phyloP scores from a whole-genome alignment of 495 filamentous ascomycete genomes.

The Aspergillus wentii region DNA sequence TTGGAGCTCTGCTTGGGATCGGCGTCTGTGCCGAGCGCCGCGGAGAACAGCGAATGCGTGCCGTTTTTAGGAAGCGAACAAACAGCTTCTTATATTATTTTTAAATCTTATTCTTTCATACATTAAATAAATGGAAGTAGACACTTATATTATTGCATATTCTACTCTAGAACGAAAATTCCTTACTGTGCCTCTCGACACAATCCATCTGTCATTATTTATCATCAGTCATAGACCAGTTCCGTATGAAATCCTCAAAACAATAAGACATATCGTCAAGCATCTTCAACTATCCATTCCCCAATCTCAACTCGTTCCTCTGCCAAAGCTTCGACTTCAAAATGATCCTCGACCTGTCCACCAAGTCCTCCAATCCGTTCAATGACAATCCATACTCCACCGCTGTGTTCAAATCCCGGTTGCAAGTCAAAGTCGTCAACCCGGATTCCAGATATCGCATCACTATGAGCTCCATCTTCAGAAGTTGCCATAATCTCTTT shows the following conservation, averaged over 20 bases:
- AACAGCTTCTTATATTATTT: too few relatives aligned
- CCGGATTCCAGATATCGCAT: constrained; percentile 62
- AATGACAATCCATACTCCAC: constrained; percentile 73
- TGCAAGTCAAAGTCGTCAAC: constrained; percentile 67
- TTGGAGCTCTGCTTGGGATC: constrained; percentile 10
- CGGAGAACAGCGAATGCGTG: too few relatives aligned
- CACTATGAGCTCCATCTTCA: constrained; percentile 60
- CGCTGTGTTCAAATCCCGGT: constrained; percentile 41
- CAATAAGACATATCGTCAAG: constrained; percentile 14
- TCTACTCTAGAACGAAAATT: too few relatives aligned
- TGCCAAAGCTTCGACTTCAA: constrained; percentile 65
- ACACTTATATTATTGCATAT: too few relatives aligned
- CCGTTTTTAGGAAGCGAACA: too few relatives aligned
- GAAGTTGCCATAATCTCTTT: constrained; percentile 55
- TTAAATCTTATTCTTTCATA: too few relatives aligned
- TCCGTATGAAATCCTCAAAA: too few relatives aligned
- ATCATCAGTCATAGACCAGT: too few relatives aligned
- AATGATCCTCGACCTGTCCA: constrained; percentile 45
- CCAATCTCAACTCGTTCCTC: constrained; percentile 62
- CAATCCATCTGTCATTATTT: too few relatives aligned
- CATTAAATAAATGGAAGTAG: too few relatives aligned
- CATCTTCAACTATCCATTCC: constrained; percentile 42
- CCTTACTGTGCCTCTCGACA: too few relatives aligned
- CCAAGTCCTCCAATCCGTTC: constrained; percentile 61
- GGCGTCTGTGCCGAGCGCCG: background rate